Base-by-base conservation (phyloP, 139 green algal species). In the Picochlorum sp. region DNA sequence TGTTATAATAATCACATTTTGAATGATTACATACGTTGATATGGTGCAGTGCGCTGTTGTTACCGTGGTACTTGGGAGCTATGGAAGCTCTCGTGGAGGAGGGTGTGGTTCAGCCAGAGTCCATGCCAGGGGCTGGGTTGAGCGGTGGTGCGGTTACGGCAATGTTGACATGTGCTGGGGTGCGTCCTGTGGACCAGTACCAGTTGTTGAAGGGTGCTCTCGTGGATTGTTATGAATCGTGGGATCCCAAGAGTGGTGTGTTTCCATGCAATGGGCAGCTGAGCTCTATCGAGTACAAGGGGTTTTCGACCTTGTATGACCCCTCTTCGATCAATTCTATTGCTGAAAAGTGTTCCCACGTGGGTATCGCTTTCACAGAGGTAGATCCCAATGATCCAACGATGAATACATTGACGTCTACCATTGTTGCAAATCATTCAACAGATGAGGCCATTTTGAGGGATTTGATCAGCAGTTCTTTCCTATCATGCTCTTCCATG, bases 91-190 rank as follows among this genome's bases (percentile, higher is more conserved):
- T 54, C 18, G n/a, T 54, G 47, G 18, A 54, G n/a, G 47, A 54
- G n/a, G 47, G 47, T 54, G 16, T 54, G 11, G 5, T 26, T 24
- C 18, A 26, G 47, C 47, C 47, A 26, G 47, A 20, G 7, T 20
- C n/a, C 6, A 54, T 21, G 18, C 47, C 47, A 26, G 16, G 18
- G 18, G 47, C 18, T 54, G 47, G 47, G 2, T 21, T 54, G 6
- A 26, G 18, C 16, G 47, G 47, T 21, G 47, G 47, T 13, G 47
- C 47, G n/a, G 10, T 26, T 13, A 54, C 47, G 47, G 47, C n/a
- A 8, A 54, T 54, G 47, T 54, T 54, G 15, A 54, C 47, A 18
- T 54, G 47, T 54, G 47, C 47, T 21, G 47, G 47, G 47, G 47
- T 21, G 15, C 16, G 18, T 20, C 47, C 47, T 14, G 1, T 26